These are phyloP conservation scores for Margaritispora aquatica DNA, from an alignment of 495 filamentous ascomycete genomes.

Conservation along the genomic window DNA sequence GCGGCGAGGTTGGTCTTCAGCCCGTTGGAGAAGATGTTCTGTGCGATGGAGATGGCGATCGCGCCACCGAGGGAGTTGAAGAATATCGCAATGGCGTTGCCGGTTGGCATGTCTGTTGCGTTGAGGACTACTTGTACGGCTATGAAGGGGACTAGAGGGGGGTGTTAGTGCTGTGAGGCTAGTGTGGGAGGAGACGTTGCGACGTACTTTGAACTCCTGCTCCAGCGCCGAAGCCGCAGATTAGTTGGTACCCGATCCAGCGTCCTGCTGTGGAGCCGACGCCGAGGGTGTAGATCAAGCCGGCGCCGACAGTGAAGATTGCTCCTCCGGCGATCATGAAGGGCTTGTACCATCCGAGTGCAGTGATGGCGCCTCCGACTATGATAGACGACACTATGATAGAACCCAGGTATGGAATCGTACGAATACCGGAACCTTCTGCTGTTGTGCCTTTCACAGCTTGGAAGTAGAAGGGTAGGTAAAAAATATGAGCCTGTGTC, in stretches of 20 bases:
- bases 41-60: constrained; percentile 38
- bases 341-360: constrained; percentile 30
- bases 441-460: constrained; percentile 38
- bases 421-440: constrained; percentile 42
- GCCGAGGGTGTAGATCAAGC: constrained; percentile 25
- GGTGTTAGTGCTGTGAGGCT: background rate
- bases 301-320: constrained; percentile 28
- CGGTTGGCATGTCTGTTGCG: constrained; percentile 17
- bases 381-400: constrained; percentile 28
- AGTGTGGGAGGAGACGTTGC: background rate
- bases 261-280: constrained; percentile 2
- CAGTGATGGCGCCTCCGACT: constrained; percentile 26
- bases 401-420: constrained; percentile 43
- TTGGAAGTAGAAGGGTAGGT: constrained; percentile 62
- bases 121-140: constrained; percentile 15
- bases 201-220: constrained; percentile 17
- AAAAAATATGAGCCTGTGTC: constrained; percentile 45
- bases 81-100: constrained; percentile 26
- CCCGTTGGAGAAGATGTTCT: constrained; percentile 41
- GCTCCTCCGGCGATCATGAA: constrained; percentile 27
- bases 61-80: constrained; percentile 43
- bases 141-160: constrained; percentile 12
- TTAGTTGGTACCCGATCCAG: constrained; percentile 23
- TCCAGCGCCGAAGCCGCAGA: constrained; percentile 19
- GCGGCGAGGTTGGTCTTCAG: constrained; percentile 30